A percentile compares a stretch with the other conserved stretches of the same genome.
Conservation (phyloP, 148 eudicot species). For the Mesembryanthemum crystallinum region DNA sequence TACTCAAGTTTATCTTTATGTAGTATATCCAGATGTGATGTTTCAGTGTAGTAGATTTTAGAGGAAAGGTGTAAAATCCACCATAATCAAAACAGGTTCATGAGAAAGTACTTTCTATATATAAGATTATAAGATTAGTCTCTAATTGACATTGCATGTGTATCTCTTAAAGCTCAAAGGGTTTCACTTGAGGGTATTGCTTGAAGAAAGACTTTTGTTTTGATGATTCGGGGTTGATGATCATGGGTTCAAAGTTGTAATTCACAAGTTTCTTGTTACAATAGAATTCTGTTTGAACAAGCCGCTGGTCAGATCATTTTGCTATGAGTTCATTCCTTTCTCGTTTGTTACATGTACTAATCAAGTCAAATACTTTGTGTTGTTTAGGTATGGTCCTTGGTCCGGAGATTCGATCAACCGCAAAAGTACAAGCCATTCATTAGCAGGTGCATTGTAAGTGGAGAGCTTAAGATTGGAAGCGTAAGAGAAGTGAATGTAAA, state of each 20-base stretch:
- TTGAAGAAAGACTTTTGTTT: background rate
- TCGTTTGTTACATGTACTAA: background rate
- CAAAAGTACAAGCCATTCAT: constrained; percentile 66
- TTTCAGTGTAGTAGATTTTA: too few relatives aligned
- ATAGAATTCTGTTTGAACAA: background rate
- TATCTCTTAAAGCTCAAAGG: too few relatives aligned
- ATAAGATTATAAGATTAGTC: too few relatives aligned
- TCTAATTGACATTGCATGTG: background rate
- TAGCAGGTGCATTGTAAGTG: constrained; percentile 50
- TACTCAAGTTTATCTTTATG: too few relatives aligned
- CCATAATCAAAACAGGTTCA: too few relatives aligned
- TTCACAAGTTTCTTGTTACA: background rate
- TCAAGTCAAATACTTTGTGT: background rate
- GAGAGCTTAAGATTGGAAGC: constrained; percentile 60
- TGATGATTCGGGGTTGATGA: too few relatives aligned
- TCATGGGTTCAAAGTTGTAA: too few relatives aligned
- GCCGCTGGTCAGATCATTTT: too few relatives aligned
- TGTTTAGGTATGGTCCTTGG: constrained; percentile 59
- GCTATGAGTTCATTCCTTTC: background rate
- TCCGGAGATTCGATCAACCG: constrained; percentile 68
- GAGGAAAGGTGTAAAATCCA: too few relatives aligned
- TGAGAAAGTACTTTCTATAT: too few relatives aligned
- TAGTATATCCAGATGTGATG: too few relatives aligned
- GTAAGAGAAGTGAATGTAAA: constrained; percentile 61
- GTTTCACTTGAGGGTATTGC: background rate